Percentiles rank a stretch among this genome's conserved stretches.
These are phyloP conservation scores for Crepidotus variabilis DNA, from an alignment of 768 basidiomycete genomes.

Conservation along the genomic window DNA sequence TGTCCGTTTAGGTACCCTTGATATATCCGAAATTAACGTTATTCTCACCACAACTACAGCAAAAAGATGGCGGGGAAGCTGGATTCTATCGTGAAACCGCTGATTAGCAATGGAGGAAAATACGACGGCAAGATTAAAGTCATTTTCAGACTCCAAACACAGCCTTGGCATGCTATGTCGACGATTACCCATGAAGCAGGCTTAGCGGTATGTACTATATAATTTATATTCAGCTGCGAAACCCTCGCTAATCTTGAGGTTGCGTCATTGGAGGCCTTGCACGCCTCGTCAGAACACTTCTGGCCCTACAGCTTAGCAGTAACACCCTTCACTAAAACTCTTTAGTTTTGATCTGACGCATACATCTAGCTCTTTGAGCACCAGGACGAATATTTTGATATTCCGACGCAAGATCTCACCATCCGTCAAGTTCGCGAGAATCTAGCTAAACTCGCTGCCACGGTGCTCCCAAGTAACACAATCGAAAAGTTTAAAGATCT, in stretches of 20 bases:
- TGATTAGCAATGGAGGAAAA: conserved; percentile 43
- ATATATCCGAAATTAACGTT: not conserved
- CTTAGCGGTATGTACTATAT: conserved; percentile 53
- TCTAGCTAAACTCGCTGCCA: conserved; percentile 55
- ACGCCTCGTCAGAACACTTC: conserved; percentile 70
- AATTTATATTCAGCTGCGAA: not conserved
- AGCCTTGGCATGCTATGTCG: conserved; percentile 79
- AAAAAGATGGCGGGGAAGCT: conserved; percentile 60
- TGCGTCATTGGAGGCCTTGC: conserved; percentile 47
- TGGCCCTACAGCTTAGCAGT: conserved; percentile 75
- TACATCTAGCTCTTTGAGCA: conserved; percentile 63
- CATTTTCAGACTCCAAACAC: conserved; percentile 68
- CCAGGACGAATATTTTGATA: conserved; percentile 80
- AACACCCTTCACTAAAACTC: conserved; percentile 11
- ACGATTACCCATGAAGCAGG: conserved; percentile 79
- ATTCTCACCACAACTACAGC: conserved; percentile 24
- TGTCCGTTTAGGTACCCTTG: conserved; percentile 71
- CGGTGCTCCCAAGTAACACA: conserved; percentile 47
- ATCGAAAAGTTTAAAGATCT: conserved; percentile 57
- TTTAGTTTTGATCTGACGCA: not conserved
- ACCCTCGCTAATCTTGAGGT: not conserved
- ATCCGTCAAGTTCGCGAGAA: conserved; percentile 72
- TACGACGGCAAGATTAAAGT: conserved; percentile 73
- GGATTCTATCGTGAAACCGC: conserved; percentile 56
- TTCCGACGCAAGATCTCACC: conserved; percentile 62